phyloP scores from a whole-genome alignment of 495 filamentous ascomycete genomes.

The Hypoxylon crocopeplum region DNA sequence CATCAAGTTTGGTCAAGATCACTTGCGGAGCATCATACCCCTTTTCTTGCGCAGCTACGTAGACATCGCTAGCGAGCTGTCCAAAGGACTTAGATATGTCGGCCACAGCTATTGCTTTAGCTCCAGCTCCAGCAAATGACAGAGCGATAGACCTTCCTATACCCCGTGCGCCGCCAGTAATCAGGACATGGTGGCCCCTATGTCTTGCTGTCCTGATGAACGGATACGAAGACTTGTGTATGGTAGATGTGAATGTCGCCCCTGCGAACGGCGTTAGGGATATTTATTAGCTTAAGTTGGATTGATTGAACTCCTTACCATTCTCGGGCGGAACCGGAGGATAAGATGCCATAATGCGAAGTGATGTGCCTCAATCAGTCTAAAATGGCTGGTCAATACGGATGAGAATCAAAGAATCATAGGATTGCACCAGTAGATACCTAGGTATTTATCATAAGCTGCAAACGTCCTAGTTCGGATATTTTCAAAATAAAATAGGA shows the following conservation, averaged over 20 bases:
- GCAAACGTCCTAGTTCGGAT: too few relatives aligned
- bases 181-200: constrained; percentile 50
- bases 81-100: constrained; percentile 40
- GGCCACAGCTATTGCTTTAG: constrained; percentile 40
- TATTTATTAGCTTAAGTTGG: background rate
- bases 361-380: background rate
- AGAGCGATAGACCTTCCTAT: constrained; percentile 55
- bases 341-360: constrained; percentile 15
- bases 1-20: constrained; percentile 39
- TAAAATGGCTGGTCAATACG: too few relatives aligned
- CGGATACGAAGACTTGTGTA: constrained; percentile 49
- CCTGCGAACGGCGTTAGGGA: constrained; percentile 5
- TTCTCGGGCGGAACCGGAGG: constrained; percentile 10
- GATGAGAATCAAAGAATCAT: too few relatives aligned
- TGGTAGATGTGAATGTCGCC: constrained; percentile 17
- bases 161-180: constrained; percentile 57
- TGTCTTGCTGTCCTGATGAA: constrained; percentile 38
- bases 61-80: constrained; percentile 34
- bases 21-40: constrained; percentile 44
- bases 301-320: background rate
- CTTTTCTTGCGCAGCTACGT: constrained; percentile 27
- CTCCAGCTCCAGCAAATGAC: constrained; percentile 45
- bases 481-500: too few relatives aligned
- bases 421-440: too few relatives aligned
- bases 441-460: too few relatives aligned